Base-by-base conservation (phyloP, 2,329 filamentous ascomycete genomes). In the Alternaria metachromatica region DNA sequence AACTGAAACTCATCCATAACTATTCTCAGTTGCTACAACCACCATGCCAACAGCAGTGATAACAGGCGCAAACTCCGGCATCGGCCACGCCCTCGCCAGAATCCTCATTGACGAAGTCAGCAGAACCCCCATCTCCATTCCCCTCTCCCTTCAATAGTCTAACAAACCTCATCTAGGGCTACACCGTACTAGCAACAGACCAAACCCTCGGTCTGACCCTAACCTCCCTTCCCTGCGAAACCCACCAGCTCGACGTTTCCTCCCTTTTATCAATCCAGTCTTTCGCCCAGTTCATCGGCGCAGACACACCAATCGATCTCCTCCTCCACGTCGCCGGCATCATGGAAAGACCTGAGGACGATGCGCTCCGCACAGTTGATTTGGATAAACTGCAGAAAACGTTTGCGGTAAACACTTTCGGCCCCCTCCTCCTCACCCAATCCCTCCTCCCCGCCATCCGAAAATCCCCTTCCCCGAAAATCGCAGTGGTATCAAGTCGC, bases 391-490 rank as follows among this genome's bases (percentile, higher is more conserved):
- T 84, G 11, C 68, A 77, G 30, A 71, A 65, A 12, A 78, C 78
- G 20, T 84, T 84, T 66, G 75, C 78, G 13, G 78, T 82, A 64
- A 85, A 84, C 68, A 79, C 82, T 1, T 82, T 82, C 57, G 82
- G 82, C 0, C 82, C 82, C 0, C 71, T 85, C 10, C 73, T 84
- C 5, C 72, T 85, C 0, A 83, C 80, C 1, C 81, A 84, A 72
- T 79, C 82, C 2, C 75, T 84, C 1, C 73, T 84, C 7, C 80
- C 80, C 6, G 83, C 81, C 57, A 63, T 84, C 10, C 68, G 81
- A 23, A 64, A 67, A 9, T 70, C 76, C 0, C 46, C 70, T 1
- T 64, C 66, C 11, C 78, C 82, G 2, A 72, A 76, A 21, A 74
- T 84, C 6, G 82, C 77, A 2, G 81, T 83, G 55, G 79, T 84